Conservation (phyloP, 352 stramenopile genomes). For the Pythium pyrilobum region DNA sequence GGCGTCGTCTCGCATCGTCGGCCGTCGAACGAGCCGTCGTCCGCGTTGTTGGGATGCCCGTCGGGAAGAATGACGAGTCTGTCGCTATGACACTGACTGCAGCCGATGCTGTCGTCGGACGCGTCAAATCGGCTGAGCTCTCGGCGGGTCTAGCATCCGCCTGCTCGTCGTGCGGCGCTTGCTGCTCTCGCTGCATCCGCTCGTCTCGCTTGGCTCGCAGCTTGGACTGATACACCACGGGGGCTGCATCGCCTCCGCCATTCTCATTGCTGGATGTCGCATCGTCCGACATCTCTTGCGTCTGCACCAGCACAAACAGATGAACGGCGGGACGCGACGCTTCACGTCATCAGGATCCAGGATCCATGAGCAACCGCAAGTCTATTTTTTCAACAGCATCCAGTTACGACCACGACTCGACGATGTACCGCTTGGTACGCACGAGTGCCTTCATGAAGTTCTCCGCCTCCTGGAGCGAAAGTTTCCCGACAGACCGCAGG, state of each 20-base stretch:
- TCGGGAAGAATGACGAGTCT: too few relatives aligned
- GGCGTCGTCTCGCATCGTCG: slow-evolving; percentile 28
- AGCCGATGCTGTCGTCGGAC: background rate
- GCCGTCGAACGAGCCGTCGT: slow-evolving; percentile 3
- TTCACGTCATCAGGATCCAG: background rate
- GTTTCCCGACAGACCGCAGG: slow-evolving; percentile 62
- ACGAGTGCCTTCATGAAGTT: slow-evolving; percentile 68
- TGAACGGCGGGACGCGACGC: background rate
- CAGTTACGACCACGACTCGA: slow-evolving; percentile 80
- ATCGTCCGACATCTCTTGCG: too few relatives aligned
- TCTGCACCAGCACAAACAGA: background rate
- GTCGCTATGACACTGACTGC: too few relatives aligned
- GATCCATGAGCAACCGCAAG: background rate
- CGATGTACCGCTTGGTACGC: slow-evolving; percentile 76
- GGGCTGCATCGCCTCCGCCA: background rate
- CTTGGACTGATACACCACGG: slow-evolving; percentile 36
- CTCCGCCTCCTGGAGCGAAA: slow-evolving; percentile 61
- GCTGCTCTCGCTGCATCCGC: slow-evolving; percentile 25
- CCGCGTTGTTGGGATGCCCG: background rate
- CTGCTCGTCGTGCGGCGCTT: slow-evolving; percentile 3
- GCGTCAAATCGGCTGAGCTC: too few relatives aligned
- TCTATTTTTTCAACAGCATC: slow-evolving; percentile 4
- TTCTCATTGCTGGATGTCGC: background rate
- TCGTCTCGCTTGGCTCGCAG: slow-evolving; percentile 62
- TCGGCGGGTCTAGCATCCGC: slow-evolving; percentile 8